Evolutionary conservation across 164 flowering plant species (phyloP), one percentile per base, ranked within the genome.

Genomic region (Liquidambar formosana): DNA sequence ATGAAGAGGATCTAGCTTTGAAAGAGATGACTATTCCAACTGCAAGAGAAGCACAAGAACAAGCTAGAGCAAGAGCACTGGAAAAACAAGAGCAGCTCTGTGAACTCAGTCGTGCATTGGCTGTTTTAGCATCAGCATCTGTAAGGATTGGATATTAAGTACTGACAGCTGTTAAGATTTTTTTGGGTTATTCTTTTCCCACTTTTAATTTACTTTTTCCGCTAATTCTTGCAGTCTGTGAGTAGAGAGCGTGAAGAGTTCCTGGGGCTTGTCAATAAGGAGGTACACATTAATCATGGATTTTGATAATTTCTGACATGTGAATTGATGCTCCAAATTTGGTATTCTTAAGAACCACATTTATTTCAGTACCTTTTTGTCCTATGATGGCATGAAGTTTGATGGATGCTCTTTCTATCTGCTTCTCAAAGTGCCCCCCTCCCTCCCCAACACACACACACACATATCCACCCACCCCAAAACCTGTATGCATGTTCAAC

Each of bases 231-330:
- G 79, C 89, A 95, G 99, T 93, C 99, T 2, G 99, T 95, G 71
- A 89, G 97, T 76, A 81, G 82, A 78, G 99, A 95, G 75, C 97
- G 99, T 21, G 96, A 93, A 74, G 93, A 93, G 76, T 95, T 95
- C 77, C 71, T 95, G 80, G 78, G 88, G 67, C 93, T 95, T 58
- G 99, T 93, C 63, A 89, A 84, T 71, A 85, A 91, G 77, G 99
- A 94, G 99, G 99, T 94, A 81, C 8, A 18, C 15, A 21, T 58
- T 41, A 16, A 23, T 38, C 26, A 19, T 27, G 12, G 45, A 27
- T 60, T 10, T 44, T 1, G 45, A 19, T 57, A 23, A 8, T 57
- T 23, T 6, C 2, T 57, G 19, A 54, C n/a, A 3, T 18, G 16
- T 52, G 57, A 21, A 21, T 52, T 52, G 19, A 8, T 19, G 3